Base-by-base conservation (phyloP, 441 rosid species). In the Populus hybrid region DNA sequence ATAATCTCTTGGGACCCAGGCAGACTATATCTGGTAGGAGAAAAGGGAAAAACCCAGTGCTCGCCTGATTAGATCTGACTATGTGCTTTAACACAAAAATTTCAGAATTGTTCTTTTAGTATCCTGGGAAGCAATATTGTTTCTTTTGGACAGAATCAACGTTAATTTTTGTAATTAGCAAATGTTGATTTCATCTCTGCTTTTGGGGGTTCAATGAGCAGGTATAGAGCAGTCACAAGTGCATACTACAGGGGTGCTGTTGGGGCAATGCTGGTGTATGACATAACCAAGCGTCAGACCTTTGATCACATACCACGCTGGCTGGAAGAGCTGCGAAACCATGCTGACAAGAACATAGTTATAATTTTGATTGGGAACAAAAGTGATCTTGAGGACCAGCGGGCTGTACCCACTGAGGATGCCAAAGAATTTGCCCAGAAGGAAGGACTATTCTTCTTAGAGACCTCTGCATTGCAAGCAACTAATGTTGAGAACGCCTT, bases 321-420 rank as follows among this genome's bases (percentile, higher is more conserved):
- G 93, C 90, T 90, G 18, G 89, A 90, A 40, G 93, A 90, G 81
- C 85, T 90, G 65, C 79, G 83, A 7, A 36, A 83, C 87, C 89
- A 86, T 80, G 90, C 86, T 33, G 98, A 94, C 84, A 91, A 93
- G 12, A 79, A 90, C 1, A 86, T 91, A 40, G 94, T 93, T 6
- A 89, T 88, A 73, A 94, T 94, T 90, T 87, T 94, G 84, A 93
- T 94, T 3, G 99, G 97, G 26, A 95, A 95, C 90, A 95, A 95
- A 80, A 86, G 92, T 36, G 99, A 94, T 85, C 82, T 95, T 76
- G 95, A 92, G 75, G 86, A 86, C 75, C 91, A 94, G 16, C 87
- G 98, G 73, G 95, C 85, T 1, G 90, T 94, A 12, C 89, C 90
- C 38, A 83, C 83, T 1, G 97, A 93, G 80, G 97, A 95, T 82